Evolutionary conservation across 2,329 filamentous ascomycete species (phyloP).

Genomic region (Hortaea werneckii): DNA sequence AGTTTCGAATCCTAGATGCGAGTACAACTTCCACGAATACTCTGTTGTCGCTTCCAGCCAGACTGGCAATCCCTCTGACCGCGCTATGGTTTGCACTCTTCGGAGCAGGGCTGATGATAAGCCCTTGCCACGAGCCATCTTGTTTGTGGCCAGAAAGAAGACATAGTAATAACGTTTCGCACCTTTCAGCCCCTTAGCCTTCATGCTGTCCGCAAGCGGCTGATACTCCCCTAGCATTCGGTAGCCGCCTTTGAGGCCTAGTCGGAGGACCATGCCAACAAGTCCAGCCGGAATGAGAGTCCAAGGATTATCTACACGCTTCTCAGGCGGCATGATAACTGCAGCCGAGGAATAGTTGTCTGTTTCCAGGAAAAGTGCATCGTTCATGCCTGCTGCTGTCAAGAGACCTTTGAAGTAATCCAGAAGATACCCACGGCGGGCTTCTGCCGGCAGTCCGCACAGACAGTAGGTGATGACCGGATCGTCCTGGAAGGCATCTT

Average conservation of each 20-base stretch:
- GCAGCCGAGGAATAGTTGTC: slow-evolving; percentile 11
- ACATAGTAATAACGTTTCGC: slow-evolving; percentile 14
- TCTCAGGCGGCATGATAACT: slow-evolving; percentile 16
- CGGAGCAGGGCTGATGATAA: slow-evolving; percentile 12
- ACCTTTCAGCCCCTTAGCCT: slow-evolving; percentile 9
- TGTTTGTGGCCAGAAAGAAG: slow-evolving; percentile 17
- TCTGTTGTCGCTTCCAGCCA: slow-evolving; percentile 21
- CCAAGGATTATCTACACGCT: slow-evolving; percentile 14
- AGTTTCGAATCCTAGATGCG: slow-evolving; percentile 13
- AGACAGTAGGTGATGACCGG: slow-evolving; percentile 16
- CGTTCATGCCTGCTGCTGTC: slow-evolving; percentile 15
- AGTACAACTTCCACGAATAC: not conserved
- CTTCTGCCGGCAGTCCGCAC: slow-evolving; percentile 4
- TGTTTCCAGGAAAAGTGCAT: slow-evolving; percentile 7
- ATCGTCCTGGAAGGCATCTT: slow-evolving; percentile 12
- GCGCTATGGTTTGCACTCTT: slow-evolving; percentile 6
- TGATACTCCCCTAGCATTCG: slow-evolving; percentile 18
- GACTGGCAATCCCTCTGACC: slow-evolving; percentile 10
- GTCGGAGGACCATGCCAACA: slow-evolving; percentile 6
- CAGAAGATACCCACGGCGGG: slow-evolving; percentile 10
- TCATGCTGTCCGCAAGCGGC: slow-evolving; percentile 6
- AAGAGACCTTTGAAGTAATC: slow-evolving; percentile 12
- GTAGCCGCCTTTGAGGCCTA: slow-evolving; percentile 13
- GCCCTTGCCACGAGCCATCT: slow-evolving; percentile 11
- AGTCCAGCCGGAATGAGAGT: slow-evolving; percentile 14